A percentile compares a stretch with the other conserved stretches of the same genome.
phyloP scores from a whole-genome alignment of 768 basidiomycete species.

The Tremella fuciformis region DNA sequence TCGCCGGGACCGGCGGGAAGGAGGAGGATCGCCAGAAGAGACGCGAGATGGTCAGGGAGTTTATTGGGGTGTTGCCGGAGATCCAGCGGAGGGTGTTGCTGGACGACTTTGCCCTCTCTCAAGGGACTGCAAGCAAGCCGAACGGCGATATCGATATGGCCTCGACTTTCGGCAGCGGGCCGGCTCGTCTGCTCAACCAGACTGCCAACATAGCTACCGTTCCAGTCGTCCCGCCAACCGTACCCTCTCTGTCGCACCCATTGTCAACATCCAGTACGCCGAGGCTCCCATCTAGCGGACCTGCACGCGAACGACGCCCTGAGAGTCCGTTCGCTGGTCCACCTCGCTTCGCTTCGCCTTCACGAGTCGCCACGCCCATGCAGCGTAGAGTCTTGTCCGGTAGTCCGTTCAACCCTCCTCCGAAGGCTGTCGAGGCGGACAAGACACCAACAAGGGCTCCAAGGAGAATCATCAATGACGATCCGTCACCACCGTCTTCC shows the following conservation, averaged over 20 bases:
- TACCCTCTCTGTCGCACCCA: not conserved
- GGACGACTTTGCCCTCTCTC: slow-evolving; percentile 10
- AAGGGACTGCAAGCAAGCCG: no score
- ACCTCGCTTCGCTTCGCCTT: slow-evolving; percentile 32
- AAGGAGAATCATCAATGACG: slow-evolving; percentile 37
- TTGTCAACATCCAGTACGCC: not conserved
- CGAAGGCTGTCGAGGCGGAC: slow-evolving; percentile 8
- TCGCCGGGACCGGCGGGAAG: slow-evolving; percentile 30
- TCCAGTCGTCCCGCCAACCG: not conserved
- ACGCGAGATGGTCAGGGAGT: slow-evolving; percentile 46
- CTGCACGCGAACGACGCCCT: slow-evolving; percentile 7
- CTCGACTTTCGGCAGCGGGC: not conserved
- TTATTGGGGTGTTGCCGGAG: slow-evolving; percentile 43
- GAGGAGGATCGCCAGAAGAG: slow-evolving; percentile 38
- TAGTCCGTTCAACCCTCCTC: slow-evolving; percentile 31
- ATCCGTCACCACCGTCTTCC: slow-evolving; percentile 16
- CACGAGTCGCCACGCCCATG: slow-evolving; percentile 7
- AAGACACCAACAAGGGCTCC: slow-evolving; percentile 11
- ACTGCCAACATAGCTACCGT: slow-evolving; percentile 6
- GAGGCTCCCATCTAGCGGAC: slow-evolving; percentile 5
- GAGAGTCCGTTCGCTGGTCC: slow-evolving; percentile 39
- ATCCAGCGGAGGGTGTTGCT: slow-evolving; percentile 33
- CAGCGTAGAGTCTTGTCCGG: slow-evolving; percentile 29
- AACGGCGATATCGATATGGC: not conserved
- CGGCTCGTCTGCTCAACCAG: not conserved